Evolutionary conservation across 139 green algal genomes (phyloP), one percentile per base, ranked within the genome.

Genomic region (Tetradesmus obliquus): DNA sequence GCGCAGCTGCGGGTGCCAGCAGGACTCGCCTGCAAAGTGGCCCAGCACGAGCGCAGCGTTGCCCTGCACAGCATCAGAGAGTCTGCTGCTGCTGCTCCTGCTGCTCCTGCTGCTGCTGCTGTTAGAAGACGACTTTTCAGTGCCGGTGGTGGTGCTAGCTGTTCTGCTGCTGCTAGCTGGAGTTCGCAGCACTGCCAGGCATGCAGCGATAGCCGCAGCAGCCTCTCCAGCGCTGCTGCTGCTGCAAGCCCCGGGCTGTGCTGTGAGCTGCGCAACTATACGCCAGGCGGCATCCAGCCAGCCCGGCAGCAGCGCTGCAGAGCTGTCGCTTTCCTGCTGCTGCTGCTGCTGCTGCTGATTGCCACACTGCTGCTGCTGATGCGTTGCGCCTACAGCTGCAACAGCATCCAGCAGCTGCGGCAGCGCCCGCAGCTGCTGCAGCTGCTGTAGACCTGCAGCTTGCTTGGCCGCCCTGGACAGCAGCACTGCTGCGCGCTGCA

Each of bases 21-120:
- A 76, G 55, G 45, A 17, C n/a, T 92, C 24, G 15, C 51, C 82
- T 60, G 94, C 93, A 74, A 94, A 82, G 79, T 60, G 62, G 62
- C 55, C 53, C 22, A 92, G 55, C 5, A 22, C 17, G 58, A 92
- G 89, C 22, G 89, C 85, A 13, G 93, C 93, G 71, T 96, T 96
- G 17, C 92, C 94, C 76, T 94, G 88, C 9, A 92, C 57, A 19
- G 94, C 88, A 17, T 94, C 71, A n/a, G 3, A 51, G 20, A 82
- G 3, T 13, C 8, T 84, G 79, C 66, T 76, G 45, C 15, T 76
- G 66, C 66, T 76, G 15, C 17, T 76, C 15, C 13, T 74, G 66
- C 15, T 74, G 66, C 66, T 24, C 17, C 17, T 24, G 66, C 17
- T 76, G n/a, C 10, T 76, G 60, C 60, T 45, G 32, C 32, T 45